These are phyloP conservation scores for Globisporangium mamillatum DNA, from an alignment of 352 stramenopile species.

Conservation along the genomic window DNA sequence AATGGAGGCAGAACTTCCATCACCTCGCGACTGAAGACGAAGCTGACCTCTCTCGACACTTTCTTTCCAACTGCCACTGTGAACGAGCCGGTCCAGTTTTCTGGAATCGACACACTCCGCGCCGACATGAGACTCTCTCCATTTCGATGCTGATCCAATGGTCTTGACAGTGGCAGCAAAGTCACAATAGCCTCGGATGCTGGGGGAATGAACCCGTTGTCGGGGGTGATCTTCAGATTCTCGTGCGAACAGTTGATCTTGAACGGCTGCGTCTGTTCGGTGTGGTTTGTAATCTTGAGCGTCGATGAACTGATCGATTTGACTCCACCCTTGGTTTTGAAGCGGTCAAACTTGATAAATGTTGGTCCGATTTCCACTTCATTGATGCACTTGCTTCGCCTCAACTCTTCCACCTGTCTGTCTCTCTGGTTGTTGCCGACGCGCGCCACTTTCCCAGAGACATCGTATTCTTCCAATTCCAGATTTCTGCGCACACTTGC, in stretches of 20 bases:
- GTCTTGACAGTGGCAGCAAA: conserved; percentile 52
- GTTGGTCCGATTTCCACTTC: conserved; percentile 56
- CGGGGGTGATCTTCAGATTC: conserved; percentile 48
- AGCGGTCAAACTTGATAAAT: conserved; percentile 54
- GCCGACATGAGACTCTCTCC: conserved; percentile 10
- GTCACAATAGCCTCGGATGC: conserved; percentile 44
- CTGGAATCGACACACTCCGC: conserved; percentile 8
- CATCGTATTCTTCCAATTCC: conserved; percentile 24
- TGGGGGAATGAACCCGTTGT: conserved; percentile 38
- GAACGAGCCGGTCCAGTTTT: conserved; percentile 68
- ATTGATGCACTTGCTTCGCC: conserved; percentile 35
- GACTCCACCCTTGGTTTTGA: conserved; percentile 26
- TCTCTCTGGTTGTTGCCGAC: neutral
- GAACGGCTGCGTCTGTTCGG: conserved; percentile 41
- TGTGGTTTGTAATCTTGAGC: conserved; percentile 62
- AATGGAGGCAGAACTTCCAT: conserved; percentile 48
- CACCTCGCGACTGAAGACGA: conserved; percentile 48
- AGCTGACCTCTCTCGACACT: conserved; percentile 57
- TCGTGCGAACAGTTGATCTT: conserved; percentile 53
- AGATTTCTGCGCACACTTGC: conserved; percentile 55
- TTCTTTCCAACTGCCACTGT: conserved; percentile 51
- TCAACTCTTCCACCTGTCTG: conserved; percentile 43
- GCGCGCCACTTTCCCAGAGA: neutral
- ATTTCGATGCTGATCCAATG: conserved; percentile 25
- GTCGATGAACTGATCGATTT: conserved; percentile 22